Conservation (phyloP, 2,329 filamentous ascomycete genomes). For the Amauroascus niger region DNA sequence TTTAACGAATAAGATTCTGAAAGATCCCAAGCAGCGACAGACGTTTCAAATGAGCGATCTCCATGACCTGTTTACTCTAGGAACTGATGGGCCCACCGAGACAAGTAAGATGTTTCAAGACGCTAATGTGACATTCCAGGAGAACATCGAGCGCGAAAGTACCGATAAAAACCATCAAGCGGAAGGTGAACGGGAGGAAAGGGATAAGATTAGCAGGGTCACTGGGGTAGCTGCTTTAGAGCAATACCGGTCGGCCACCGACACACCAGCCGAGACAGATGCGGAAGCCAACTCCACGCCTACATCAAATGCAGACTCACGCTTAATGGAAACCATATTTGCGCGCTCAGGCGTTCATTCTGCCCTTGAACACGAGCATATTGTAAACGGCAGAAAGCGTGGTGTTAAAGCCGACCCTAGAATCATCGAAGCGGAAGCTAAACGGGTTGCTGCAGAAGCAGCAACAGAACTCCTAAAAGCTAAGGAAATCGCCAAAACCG, state of each 20-base stretch:
- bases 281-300: constrained; percentile 23
- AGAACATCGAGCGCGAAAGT: constrained; percentile 21
- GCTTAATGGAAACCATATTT: constrained; percentile 83
- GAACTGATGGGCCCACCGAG: constrained; percentile 61
- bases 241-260: constrained; percentile 47
- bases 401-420: constrained; percentile 63
- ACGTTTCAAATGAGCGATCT: constrained; percentile 83
- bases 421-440: constrained; percentile 73
- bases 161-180: constrained; percentile 2
- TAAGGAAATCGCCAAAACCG: constrained; percentile 58
- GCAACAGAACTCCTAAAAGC: constrained; percentile 65
- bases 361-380: constrained; percentile 87
- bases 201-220: constrained; percentile 44
- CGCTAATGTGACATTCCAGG: constrained; percentile 62
- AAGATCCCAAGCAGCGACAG: constrained; percentile 85
- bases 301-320: constrained; percentile 49
- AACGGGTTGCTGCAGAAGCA: constrained; percentile 65
- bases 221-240: constrained; percentile 56
- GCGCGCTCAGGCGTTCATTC: constrained; percentile 75
- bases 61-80: constrained; percentile 81
- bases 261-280: constrained; percentile 24
- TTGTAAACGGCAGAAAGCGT: constrained; percentile 62
- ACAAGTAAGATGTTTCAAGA: constrained; percentile 79
- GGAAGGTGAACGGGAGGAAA: constrained; percentile 25
- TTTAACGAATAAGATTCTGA: constrained; percentile 88